Evolutionary conservation across 139 green algal genomes (phyloP).

Genomic region (Deuterostichococcus epilithicus): DNA sequence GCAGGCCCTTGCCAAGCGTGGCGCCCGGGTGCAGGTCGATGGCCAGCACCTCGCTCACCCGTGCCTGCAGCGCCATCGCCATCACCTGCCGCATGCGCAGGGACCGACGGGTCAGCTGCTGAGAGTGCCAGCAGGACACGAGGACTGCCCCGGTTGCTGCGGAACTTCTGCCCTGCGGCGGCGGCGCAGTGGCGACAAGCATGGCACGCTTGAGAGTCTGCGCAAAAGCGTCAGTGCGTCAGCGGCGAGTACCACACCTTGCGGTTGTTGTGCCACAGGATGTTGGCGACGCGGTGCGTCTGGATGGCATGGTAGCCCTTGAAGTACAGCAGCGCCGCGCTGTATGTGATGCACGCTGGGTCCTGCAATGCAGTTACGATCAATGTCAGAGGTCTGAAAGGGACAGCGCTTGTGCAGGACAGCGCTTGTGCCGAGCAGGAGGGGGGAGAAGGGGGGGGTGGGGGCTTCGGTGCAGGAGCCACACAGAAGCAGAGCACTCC

Average conservation of each 20-base stretch:
- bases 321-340: constrained; percentile 83
- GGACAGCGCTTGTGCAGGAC: neutral
- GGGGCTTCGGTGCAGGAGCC: neutral
- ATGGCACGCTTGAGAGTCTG: no score
- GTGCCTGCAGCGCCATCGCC: constrained; percentile 72
- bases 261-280: constrained; percentile 64
- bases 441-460: neutral
- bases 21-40: constrained; percentile 96
- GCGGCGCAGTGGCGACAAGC: no score
- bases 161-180: no score
- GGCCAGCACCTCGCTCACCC: constrained; percentile 71
- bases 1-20: constrained; percentile 85
- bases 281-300: constrained; percentile 87
- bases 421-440: neutral
- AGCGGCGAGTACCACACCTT: neutral
- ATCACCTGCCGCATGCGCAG: constrained; percentile 71
- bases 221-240: no score
- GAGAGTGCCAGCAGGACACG: no score
- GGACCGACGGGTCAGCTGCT: no score
- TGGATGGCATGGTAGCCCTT: constrained; percentile 95
- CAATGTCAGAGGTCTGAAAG: neutral
- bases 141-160: no score
- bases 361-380: constrained; percentile 37
- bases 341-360: constrained; percentile 62
- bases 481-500: constrained; percentile 4